These are phyloP conservation scores for Murraya paniculata DNA, from an alignment of 345 rosid genomes.

Conservation along the genomic window DNA sequence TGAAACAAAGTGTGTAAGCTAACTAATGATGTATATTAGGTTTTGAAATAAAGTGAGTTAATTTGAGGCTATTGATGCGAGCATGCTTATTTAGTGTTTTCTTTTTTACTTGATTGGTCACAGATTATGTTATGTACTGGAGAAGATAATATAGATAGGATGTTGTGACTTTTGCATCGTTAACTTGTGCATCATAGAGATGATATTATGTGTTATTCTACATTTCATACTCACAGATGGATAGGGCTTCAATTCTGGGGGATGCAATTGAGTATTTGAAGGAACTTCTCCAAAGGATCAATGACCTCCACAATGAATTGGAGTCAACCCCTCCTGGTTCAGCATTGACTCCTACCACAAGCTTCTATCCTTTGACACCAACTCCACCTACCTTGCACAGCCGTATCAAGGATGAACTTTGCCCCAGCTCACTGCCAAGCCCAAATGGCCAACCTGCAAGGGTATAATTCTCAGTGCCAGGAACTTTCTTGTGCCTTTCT, in stretches of 20 bases:
- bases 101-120: too few species aligned
- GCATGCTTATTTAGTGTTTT: background rate
- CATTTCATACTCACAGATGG: conserved; percentile 57
- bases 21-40: background rate
- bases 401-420: conserved; percentile 80
- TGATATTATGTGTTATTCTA: background rate
- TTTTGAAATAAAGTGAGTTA: background rate
- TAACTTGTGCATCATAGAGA: background rate
- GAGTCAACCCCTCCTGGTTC: conserved; percentile 64
- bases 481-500: background rate
- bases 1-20: background rate
- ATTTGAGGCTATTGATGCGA: background rate
- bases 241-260: conserved; percentile 93
- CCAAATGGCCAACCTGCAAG: conserved; percentile 81
- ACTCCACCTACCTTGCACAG: conserved; percentile 63
- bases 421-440: conserved; percentile 65
- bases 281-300: conserved; percentile 94
- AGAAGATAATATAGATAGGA: background rate
- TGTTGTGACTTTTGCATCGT: background rate
- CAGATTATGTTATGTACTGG: too few species aligned
- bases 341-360: conserved; percentile 49
- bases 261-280: conserved; percentile 91
- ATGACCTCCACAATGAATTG: conserved; percentile 81
- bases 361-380: conserved; percentile 76
- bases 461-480: conserved; percentile 31